Conservation (phyloP, 108 stramenopile species). For the Heterococcus sp. region DNA sequence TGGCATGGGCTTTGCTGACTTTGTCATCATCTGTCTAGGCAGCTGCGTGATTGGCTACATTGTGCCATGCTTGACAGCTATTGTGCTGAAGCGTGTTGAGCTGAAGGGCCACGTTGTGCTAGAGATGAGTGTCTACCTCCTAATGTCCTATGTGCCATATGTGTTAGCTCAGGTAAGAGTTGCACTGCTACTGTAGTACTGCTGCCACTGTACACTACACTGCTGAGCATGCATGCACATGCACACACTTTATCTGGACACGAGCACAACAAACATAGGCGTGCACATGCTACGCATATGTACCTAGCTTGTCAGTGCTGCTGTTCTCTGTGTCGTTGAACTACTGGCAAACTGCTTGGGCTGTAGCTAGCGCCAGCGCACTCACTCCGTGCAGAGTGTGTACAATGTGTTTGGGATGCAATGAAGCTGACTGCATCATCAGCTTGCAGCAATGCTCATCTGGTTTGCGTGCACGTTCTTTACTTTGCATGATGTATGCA, state of each 20-base stretch:
- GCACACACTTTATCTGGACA: not conserved
- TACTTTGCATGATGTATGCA: not conserved
- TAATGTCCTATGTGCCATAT: constrained; percentile 72
- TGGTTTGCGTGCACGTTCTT: not conserved
- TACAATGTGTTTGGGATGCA: too few species aligned
- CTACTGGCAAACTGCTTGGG: too few species aligned
- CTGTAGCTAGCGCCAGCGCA: too few species aligned
- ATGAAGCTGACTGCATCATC: too few species aligned
- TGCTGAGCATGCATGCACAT: not conserved
- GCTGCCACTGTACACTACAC: not conserved
- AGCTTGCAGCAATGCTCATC: not conserved
- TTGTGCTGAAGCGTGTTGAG: constrained; percentile 67
- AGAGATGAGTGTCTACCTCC: constrained; percentile 63
- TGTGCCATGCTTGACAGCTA: constrained; percentile 54
- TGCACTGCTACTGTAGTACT: not conserved
- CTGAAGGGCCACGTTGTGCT: constrained; percentile 43
- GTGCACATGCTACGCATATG: too few species aligned
- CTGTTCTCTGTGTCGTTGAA: too few species aligned
- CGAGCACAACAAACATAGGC: too few species aligned
- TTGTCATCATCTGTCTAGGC: constrained; percentile 71
- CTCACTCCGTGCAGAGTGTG: too few species aligned
- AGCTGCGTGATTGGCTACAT: constrained; percentile 61
- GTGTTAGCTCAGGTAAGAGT: constrained; percentile 59
- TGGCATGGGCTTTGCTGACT: constrained; percentile 57
- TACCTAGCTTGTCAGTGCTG: too few species aligned